Evolutionary conservation across 2,329 filamentous ascomycete species (phyloP).

Genomic region (Lachnellula willkommii): DNA sequence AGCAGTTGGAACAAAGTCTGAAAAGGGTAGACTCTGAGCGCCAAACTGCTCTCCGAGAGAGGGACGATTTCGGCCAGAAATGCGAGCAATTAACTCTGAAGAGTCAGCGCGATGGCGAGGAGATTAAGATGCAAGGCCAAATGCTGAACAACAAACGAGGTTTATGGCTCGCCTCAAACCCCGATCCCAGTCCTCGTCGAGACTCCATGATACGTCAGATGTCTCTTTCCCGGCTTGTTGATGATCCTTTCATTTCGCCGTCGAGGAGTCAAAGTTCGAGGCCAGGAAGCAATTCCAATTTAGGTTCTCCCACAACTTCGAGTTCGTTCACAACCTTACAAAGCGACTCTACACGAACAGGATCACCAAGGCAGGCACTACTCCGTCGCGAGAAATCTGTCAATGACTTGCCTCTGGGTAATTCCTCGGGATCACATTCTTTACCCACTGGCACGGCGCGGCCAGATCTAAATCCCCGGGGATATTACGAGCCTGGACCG

Average conservation of each 20-base stretch:
- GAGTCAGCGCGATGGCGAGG: conserved; percentile 3
- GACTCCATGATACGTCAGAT: conserved; percentile 1
- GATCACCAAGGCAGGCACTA: no score
- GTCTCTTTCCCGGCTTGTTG: neutral
- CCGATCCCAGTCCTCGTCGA: conserved; percentile 10
- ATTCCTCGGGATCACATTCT: no score
- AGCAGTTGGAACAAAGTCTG: conserved; percentile 2
- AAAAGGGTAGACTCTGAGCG: conserved; percentile 6
- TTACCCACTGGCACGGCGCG: no score
- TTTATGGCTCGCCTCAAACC: conserved; percentile 21
- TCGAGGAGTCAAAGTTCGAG: neutral
- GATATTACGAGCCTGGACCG: neutral
- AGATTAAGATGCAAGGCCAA: conserved; percentile 8
- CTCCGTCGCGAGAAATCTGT: no score
- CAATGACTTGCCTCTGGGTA: no score
- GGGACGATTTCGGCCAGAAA: conserved; percentile 1
- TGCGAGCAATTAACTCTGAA: neutral
- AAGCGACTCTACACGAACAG: no score
- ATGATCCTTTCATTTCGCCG: conserved; percentile 22
- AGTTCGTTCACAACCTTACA: neutral
- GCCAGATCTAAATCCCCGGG: neutral
- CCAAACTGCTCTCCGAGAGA: conserved; percentile 1
- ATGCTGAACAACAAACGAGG: conserved; percentile 18
- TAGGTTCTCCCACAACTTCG: neutral
- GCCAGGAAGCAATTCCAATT: neutral